These are phyloP conservation scores for Rubia balearica DNA, from an alignment of 305 asterid genomes.

Conservation along the genomic window DNA sequence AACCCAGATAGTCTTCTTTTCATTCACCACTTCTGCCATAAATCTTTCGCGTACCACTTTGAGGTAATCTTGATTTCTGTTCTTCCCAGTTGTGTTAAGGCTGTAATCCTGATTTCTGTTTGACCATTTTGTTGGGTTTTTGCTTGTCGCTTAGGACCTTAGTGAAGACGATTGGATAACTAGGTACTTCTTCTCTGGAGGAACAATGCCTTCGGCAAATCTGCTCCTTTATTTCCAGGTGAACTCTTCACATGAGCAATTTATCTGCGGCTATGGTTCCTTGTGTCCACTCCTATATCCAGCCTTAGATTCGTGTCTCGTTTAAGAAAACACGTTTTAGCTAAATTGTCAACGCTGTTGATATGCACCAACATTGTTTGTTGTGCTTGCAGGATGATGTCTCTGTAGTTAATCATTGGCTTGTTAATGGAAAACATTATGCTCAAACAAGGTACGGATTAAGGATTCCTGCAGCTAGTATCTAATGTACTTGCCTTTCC, in stretches of 20 bases:
- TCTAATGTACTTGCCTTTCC: background rate
- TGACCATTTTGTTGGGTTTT: background rate
- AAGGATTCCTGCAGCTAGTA: too few relatives aligned
- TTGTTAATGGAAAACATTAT: slow-evolving; percentile 74
- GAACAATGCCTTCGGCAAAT: slow-evolving; percentile 87
- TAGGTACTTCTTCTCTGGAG: slow-evolving; percentile 83
- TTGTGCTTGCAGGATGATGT: slow-evolving; percentile 60
- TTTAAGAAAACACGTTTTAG: background rate
- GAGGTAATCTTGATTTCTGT: slow-evolving; percentile 46
- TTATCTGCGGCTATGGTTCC: background rate
- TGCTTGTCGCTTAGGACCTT: slow-evolving; percentile 44
- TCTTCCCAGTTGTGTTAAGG: background rate
- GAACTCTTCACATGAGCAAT: slow-evolving; percentile 10
- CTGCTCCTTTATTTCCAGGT: slow-evolving; percentile 92
- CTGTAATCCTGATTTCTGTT: background rate
- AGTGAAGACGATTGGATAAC: slow-evolving; percentile 90
- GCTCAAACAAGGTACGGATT: slow-evolving; percentile 59
- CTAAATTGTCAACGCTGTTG: background rate
- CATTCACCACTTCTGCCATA: slow-evolving; percentile 75
- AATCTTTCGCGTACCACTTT: slow-evolving; percentile 78
- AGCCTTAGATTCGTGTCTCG: background rate
- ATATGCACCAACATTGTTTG: background rate
- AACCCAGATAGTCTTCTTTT: slow-evolving; percentile 62
- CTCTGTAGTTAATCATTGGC: slow-evolving; percentile 76
- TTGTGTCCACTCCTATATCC: background rate